Percentiles rank a stretch among this genome's conserved stretches.
Evolutionary conservation across 2,329 filamentous ascomycete species (phyloP).

Genomic region (Botrytis byssoidea): DNA sequence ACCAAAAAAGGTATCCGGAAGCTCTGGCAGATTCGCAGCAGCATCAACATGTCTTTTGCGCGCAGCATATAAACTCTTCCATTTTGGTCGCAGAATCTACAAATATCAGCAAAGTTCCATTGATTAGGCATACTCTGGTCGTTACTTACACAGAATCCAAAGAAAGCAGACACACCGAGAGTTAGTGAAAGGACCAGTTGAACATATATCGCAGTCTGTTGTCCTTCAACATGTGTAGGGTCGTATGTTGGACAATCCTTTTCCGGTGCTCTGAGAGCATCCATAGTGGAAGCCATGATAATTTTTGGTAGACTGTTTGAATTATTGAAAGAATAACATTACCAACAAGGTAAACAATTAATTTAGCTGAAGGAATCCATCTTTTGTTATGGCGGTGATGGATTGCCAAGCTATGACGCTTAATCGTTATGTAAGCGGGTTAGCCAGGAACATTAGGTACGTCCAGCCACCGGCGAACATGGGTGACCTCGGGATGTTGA

Average conservation of each 20-base stretch:
- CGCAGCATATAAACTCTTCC: conserved; percentile 87
- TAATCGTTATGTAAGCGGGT: not conserved
- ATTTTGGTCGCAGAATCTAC: conserved; percentile 82
- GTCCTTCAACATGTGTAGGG: conserved; percentile 33
- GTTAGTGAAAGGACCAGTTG: conserved; percentile 72
- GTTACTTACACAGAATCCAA: conserved; percentile 69
- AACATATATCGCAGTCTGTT: conserved; percentile 42
- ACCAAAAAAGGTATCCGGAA: conserved; percentile 83
- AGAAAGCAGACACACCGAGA: conserved; percentile 68
- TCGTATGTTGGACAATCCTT: conserved; percentile 33
- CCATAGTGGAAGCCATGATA: conserved; percentile 25
- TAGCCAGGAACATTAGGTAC: not conserved
- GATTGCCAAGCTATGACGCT: conserved; percentile 14
- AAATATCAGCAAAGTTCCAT: conserved; percentile 33
- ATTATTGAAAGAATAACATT: conserved; percentile 10
- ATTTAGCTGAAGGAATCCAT: not conserved
- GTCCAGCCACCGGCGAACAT: not conserved
- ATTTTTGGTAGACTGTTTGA: not conserved
- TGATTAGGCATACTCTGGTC: conserved; percentile 8
- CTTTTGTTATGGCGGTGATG: not conserved
- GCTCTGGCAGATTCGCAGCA: conserved; percentile 63
- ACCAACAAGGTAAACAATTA: not conserved
- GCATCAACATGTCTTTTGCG: conserved; percentile 71
- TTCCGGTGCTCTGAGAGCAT: conserved; percentile 12
- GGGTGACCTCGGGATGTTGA: not conserved